phyloP scores from a whole-genome alignment of 140 eudicot species.

The Anethum foeniculum region DNA sequence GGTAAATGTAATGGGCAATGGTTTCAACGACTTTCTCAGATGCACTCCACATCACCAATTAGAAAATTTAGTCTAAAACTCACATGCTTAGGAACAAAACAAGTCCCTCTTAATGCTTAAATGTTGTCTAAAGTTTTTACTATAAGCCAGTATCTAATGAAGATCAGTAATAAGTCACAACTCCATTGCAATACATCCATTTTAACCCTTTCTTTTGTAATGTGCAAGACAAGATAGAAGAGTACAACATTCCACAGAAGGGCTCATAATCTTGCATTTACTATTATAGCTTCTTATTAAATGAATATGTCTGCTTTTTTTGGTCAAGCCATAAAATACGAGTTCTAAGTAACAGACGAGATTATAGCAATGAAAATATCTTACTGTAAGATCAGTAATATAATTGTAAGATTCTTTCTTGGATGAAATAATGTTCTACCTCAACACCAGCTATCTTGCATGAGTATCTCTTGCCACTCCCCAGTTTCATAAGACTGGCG shows the following conservation, averaged over 20 bases:
- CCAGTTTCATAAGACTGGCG: slow-evolving; percentile 40
- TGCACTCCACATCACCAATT: neutral
- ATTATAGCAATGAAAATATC: neutral
- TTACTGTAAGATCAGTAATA: neutral
- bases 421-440: slow-evolving; percentile 37
- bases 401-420: neutral
- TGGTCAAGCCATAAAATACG: neutral
- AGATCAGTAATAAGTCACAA: neutral
- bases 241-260: neutral
- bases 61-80: neutral
- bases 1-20: neutral
- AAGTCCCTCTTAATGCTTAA: neutral
- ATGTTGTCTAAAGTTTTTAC: neutral
- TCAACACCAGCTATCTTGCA: slow-evolving; percentile 91
- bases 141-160: neutral
- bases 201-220: neutral
- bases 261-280: neutral
- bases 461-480: slow-evolving; percentile 81
- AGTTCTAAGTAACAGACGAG: neutral
- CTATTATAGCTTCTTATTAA: neutral
- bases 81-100: neutral
- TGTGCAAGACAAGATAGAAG: neutral
- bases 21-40: neutral
- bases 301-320: neutral
- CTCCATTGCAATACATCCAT: neutral